These are phyloP conservation scores for Capsicum rhomboideum DNA, from an alignment of 257 asterid species.

Conservation along the genomic window DNA sequence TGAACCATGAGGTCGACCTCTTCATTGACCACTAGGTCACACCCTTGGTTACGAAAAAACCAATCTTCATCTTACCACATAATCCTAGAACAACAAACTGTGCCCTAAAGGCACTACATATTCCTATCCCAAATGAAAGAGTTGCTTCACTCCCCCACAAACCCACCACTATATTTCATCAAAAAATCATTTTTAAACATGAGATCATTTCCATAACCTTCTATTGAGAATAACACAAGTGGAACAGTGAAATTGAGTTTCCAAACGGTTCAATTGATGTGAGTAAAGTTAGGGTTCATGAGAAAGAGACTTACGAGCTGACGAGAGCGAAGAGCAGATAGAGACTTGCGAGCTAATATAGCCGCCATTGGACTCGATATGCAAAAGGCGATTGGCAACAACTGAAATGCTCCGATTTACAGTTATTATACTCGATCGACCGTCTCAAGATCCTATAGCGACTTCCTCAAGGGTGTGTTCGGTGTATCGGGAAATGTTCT, in stretches of 20 bases:
- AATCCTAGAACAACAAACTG: not conserved
- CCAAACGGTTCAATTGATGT: not conserved
- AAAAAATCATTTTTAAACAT: not conserved
- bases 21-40: too few relatives aligned
- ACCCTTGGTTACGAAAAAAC: too few relatives aligned
- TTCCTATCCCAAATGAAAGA: not conserved
- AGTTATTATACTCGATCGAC: not conserved
- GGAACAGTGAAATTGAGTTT: not conserved
- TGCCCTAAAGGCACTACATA: not conserved
- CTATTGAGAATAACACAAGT: not conserved
- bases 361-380: conserved; percentile 43
- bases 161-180: not conserved
- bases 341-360: conserved; percentile 66
- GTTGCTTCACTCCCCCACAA: not conserved
- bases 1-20: too few relatives aligned
- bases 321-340: conserved; percentile 60
- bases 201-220: not conserved
- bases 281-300: not conserved
- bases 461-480: too few relatives aligned
- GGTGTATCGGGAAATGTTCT: too few relatives aligned
- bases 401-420: not conserved
- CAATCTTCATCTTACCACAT: not conserved
- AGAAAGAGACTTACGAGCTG: conserved; percentile 39
- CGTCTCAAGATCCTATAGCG: not conserved
- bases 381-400: not conserved